phyloP scores from a whole-genome alignment of 2,329 filamentous ascomycete genomes.

The Colletotrichum camelliae region DNA sequence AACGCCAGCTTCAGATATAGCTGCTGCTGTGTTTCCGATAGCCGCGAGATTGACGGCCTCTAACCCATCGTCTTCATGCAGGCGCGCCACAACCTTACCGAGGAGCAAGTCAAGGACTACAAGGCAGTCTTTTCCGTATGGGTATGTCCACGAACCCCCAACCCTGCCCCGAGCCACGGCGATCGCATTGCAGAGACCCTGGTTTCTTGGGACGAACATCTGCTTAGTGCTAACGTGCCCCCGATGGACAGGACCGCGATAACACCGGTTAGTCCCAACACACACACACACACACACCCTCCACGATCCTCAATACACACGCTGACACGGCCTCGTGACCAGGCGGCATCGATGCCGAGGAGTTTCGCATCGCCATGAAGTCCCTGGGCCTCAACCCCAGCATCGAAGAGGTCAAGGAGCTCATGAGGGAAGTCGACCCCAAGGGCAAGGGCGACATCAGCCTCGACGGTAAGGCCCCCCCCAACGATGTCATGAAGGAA shows the following conservation, averaged over 20 bases:
- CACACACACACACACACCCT: not conserved
- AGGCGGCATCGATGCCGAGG: constrained; percentile 23
- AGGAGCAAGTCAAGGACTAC: constrained; percentile 21
- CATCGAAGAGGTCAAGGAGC: constrained; percentile 23
- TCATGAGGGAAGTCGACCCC: constrained; percentile 23
- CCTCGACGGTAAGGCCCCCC: constrained; percentile 14
- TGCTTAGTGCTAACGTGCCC: constrained; percentile 1
- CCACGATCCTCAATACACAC: not conserved
- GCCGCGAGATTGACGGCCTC: not conserved
- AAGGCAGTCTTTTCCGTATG: constrained; percentile 24
- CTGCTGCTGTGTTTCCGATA: not conserved
- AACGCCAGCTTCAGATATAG: not conserved
- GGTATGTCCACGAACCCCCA: constrained; percentile 11
- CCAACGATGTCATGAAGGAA: not conserved
- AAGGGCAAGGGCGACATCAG: constrained; percentile 23
- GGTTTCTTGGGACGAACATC: constrained; percentile 13
- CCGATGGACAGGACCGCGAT: constrained; percentile 21
- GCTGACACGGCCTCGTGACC: not conserved
- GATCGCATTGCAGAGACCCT: not conserved
- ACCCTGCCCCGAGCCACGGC: not conserved
- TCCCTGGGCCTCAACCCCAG: constrained; percentile 25
- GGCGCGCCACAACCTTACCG: constrained; percentile 20
- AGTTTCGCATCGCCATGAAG: constrained; percentile 25
- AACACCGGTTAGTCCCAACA: constrained; percentile 20
- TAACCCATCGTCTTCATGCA: not conserved